Conservation (phyloP, 495 filamentous ascomycete species). For the Filosporella fistucella region DNA sequence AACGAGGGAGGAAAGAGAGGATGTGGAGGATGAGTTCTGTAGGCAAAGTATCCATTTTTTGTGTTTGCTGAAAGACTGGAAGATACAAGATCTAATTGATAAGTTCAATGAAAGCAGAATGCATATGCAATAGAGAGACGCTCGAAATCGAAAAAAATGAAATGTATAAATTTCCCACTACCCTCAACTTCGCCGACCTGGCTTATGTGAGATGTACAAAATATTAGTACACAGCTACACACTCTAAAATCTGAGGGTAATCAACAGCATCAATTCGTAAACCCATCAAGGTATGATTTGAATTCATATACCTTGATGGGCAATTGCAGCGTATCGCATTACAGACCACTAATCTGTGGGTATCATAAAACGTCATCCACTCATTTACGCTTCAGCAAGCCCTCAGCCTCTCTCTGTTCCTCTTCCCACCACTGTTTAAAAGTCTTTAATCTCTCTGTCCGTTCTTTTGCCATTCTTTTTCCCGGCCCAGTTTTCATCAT, state of each 20-base stretch:
- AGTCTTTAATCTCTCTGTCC: constrained; percentile 56
- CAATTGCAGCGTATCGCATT: neutral
- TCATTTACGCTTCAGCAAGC: constrained; percentile 22
- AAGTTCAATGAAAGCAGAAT: too few relatives aligned
- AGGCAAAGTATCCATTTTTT: constrained; percentile 6
- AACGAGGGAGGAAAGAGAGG: constrained; percentile 7
- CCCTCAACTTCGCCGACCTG: too few relatives aligned
- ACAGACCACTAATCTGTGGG: constrained; percentile 5
- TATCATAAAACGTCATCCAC: neutral
- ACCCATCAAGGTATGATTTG: constrained; percentile 3
- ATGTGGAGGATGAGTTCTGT: constrained; percentile 9
- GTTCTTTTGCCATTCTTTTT: constrained; percentile 55
- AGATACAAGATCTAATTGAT: too few relatives aligned
- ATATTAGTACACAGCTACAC: too few relatives aligned
- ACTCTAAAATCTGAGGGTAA: too few relatives aligned
- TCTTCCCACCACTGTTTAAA: constrained; percentile 74
- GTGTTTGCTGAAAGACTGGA: too few relatives aligned
- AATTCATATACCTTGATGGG: constrained; percentile 9
- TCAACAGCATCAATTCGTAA: too few relatives aligned
- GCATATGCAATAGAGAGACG: too few relatives aligned
- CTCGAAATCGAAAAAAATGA: too few relatives aligned
- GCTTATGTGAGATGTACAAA: too few relatives aligned
- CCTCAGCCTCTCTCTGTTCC: constrained; percentile 39
- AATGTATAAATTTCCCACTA: too few relatives aligned
- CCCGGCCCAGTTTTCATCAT: constrained; percentile 86